phyloP scores from a whole-genome alignment of 2,329 filamentous ascomycete genomes.

The Sclerotiophoma versabilis region DNA sequence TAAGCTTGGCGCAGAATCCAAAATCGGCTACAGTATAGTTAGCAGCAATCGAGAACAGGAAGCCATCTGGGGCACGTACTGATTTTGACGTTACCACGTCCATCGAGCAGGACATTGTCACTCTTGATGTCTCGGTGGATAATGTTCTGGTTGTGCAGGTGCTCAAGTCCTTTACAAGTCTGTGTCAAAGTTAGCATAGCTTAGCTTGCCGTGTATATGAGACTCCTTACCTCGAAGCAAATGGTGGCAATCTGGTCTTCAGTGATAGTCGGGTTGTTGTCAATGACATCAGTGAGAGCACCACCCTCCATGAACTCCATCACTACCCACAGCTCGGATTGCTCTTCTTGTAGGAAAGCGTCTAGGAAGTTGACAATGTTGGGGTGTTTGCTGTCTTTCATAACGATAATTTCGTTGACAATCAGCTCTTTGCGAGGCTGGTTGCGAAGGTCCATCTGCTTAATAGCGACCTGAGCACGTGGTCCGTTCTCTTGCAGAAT shows the following conservation, averaged over 20 bases:
- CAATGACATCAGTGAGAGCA: conserved; percentile 96
- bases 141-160: conserved; percentile 94
- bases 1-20: conserved; percentile 98
- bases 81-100: conserved; percentile 95
- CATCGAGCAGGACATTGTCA: conserved; percentile 95
- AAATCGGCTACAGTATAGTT: conserved; percentile 78
- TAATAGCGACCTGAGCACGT: conserved; percentile 93
- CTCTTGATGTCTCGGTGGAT: conserved; percentile 99
- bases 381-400: conserved; percentile 98
- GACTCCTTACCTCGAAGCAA: conserved; percentile 80
- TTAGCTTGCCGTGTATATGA: background rate
- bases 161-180: conserved; percentile 94
- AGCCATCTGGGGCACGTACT: conserved; percentile 65
- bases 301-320: conserved; percentile 99
- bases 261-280: conserved; percentile 92
- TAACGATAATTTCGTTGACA: conserved; percentile 99
- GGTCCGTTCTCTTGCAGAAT: conserved; percentile 80
- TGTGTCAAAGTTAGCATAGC: conserved; percentile 52
- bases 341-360: conserved; percentile 93
- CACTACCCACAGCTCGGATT: conserved; percentile 96
- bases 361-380: conserved; percentile 99
- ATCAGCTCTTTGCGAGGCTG: conserved; percentile 98
- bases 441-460: conserved; percentile 98
- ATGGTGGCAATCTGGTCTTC: conserved; percentile 99
- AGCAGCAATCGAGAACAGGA: background rate